phyloP scores from a whole-genome alignment of 192 early-diverging fungal species.

The Linnemannia zychae region DNA sequence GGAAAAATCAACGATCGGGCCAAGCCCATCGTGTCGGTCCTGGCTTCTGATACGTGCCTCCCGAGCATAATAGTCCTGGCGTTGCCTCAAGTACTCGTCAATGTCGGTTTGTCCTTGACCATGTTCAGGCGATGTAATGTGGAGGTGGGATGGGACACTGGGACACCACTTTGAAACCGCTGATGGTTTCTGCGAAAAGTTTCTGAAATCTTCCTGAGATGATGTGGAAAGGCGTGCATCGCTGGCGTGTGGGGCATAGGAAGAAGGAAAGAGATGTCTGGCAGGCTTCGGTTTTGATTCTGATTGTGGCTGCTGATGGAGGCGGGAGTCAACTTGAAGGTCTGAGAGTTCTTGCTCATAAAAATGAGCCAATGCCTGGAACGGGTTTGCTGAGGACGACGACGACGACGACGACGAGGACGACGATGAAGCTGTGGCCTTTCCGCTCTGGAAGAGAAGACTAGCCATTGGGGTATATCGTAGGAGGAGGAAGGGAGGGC shows the following conservation, averaged over 20 bases:
- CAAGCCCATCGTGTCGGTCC: constrained; percentile 42
- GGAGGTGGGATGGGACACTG: not conserved
- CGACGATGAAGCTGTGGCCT: constrained; percentile 4
- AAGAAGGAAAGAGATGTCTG: constrained; percentile 33
- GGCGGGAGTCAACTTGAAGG: constrained; percentile 18
- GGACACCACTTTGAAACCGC: not conserved
- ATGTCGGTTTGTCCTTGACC: constrained; percentile 3
- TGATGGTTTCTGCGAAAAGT: constrained; percentile 4
- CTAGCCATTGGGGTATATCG: constrained; percentile 10
- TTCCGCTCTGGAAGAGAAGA: constrained; percentile 41
- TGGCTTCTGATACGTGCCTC: constrained; percentile 35
- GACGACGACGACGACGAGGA: constrained; percentile 27
- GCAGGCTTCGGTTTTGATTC: not conserved
- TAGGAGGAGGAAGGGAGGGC: not conserved
- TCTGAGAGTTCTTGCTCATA: constrained; percentile 51
- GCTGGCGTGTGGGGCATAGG: not conserved
- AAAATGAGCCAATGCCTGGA: constrained; percentile 46
- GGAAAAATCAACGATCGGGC: constrained; percentile 45
- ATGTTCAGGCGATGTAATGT: not conserved
- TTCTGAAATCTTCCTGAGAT: constrained; percentile 27
- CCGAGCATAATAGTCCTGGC: constrained; percentile 43
- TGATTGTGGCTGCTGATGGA: constrained; percentile 9
- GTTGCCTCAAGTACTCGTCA: constrained; percentile 32
- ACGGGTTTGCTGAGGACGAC: constrained; percentile 25
- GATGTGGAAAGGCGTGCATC: not conserved